Conservation (phyloP, 2,329 filamentous ascomycete genomes). For the Cladosporium sp. region DNA sequence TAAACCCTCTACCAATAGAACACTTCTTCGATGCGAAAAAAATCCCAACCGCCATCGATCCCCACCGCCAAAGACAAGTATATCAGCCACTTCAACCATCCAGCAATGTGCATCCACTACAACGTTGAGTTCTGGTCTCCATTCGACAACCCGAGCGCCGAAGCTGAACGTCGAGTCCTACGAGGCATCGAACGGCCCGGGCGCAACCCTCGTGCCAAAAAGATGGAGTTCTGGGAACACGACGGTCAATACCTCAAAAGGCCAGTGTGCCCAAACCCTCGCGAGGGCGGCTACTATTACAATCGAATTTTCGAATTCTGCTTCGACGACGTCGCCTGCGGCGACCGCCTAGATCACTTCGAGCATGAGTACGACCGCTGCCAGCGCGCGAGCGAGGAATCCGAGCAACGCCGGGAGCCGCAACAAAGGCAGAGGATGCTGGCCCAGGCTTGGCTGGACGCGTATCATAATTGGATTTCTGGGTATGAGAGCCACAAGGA, state of each 20-base stretch:
- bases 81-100: neutral
- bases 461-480: neutral
- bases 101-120: constrained; percentile 3
- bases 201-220: neutral
- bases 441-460: neutral
- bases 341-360: neutral
- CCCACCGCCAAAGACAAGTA: too few species aligned
- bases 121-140: constrained; percentile 4
- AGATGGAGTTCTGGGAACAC: neutral
- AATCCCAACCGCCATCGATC: too few species aligned
- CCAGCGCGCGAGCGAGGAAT: neutral
- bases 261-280: neutral
- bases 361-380: neutral
- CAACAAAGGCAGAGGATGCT: neutral
- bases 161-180: neutral
- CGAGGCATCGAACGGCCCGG: neutral
- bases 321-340: neutral
- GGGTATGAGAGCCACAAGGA: constrained; percentile 2
- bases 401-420: neutral
- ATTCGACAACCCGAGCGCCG: neutral
- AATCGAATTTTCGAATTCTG: constrained; percentile 2
- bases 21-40: too few species aligned
- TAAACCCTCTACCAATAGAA: too few species aligned
- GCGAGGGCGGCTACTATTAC: constrained; percentile 1
- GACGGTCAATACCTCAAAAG: neutral